These are phyloP conservation scores for Aspergillus coremiiformis DNA, from an alignment of 495 filamentous ascomycete species.

Conservation along the genomic window DNA sequence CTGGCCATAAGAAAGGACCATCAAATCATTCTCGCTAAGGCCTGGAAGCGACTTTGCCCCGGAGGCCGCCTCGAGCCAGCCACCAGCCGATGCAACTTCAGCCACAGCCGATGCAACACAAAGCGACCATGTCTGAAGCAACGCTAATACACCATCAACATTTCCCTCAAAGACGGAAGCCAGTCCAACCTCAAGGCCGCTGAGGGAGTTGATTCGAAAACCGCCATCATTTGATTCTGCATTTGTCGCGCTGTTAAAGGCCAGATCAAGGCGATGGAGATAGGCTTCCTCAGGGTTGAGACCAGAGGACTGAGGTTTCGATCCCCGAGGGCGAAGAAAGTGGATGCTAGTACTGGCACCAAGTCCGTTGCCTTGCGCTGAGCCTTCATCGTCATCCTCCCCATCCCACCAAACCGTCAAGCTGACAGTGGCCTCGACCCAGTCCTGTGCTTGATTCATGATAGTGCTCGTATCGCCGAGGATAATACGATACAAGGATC, in stretches of 20 bases:
- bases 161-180: conserved; percentile 74
- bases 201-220: conserved; percentile 65
- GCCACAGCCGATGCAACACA: conserved; percentile 66
- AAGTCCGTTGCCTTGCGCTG: conserved; percentile 13
- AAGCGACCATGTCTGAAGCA: conserved; percentile 71
- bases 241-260: conserved; percentile 44
- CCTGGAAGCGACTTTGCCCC: conserved; percentile 26
- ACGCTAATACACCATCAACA: conserved; percentile 60
- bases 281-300: conserved; percentile 44
- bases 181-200: conserved; percentile 66
- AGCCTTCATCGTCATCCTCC: conserved; percentile 44
- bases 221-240: conserved; percentile 35
- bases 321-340: conserved; percentile 21
- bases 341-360: conserved; percentile 20
- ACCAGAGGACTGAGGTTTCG: conserved; percentile 26
- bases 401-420: conserved; percentile 87
- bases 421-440: conserved; percentile 77
- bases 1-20: conserved; percentile 52
- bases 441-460: conserved; percentile 63
- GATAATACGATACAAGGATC: conserved; percentile 65
- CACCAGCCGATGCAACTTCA: conserved; percentile 65
- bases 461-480: conserved; percentile 65
- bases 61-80: conserved; percentile 53
- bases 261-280: conserved; percentile 41
- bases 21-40: conserved; percentile 52